Conservation (phyloP, 73 alveolate genomes). For the Stentor coeruleus region DNA sequence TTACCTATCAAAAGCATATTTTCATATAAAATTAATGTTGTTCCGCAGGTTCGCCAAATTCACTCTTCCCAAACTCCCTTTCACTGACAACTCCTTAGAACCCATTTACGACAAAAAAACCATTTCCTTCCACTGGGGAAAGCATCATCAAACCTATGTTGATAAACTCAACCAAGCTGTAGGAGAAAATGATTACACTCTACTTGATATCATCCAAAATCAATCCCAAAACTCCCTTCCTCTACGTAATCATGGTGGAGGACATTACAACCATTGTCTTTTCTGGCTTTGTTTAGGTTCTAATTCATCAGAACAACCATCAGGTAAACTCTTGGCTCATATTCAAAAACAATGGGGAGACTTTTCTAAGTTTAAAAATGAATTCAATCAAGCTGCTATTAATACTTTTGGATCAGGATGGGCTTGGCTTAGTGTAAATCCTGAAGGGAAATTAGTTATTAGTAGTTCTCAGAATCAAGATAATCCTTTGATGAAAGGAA, state of each 20-base stretch:
- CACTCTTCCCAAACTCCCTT: conserved; percentile 29
- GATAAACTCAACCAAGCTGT: conserved; percentile 21
- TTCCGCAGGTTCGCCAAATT: not conserved
- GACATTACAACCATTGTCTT: conserved; percentile 24
- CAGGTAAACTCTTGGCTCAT: conserved; percentile 11
- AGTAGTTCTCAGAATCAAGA: conserved; percentile 27
- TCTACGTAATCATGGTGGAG: conserved; percentile 24
- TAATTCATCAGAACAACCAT: not conserved
- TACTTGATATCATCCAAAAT: not conserved
- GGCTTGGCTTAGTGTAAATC: conserved; percentile 35
- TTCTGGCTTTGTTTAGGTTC: conserved; percentile 24
- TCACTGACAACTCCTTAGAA: conserved; percentile 14
- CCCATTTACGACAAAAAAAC: conserved; percentile 20
- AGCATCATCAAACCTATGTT: conserved; percentile 27
- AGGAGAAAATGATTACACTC: not conserved
- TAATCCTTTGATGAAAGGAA: conserved; percentile 34
- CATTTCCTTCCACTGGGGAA: not conserved
- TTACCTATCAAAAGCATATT: not conserved
- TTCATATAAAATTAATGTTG: not conserved
- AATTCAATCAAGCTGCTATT: conserved; percentile 7
- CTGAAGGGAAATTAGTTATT: conserved; percentile 28
- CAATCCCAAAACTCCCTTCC: not conserved
- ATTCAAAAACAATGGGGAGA: conserved; percentile 12
- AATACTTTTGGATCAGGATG: conserved; percentile 32
- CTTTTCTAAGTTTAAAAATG: conserved; percentile 14